A percentile compares a stretch with the other conserved stretches of the same genome.
phyloP scores from a whole-genome alignment of 768 basidiomycete species.

The Naganishia onofrii region DNA sequence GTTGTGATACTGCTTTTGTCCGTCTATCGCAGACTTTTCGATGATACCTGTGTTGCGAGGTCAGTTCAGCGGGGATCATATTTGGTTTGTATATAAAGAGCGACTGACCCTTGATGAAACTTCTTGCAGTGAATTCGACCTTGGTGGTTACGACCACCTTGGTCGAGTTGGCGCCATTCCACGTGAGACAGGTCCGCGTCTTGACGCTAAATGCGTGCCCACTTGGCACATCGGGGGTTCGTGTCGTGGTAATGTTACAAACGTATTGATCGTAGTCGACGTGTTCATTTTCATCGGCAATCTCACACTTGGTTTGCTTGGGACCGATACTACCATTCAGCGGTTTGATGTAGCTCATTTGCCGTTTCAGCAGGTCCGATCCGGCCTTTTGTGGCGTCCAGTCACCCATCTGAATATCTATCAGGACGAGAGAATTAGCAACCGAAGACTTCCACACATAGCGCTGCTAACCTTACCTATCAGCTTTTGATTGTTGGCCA shows the following conservation, averaged over 20 bases:
- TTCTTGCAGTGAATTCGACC: constrained; percentile 94
- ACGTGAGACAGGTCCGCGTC: constrained; percentile 90
- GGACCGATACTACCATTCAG: constrained; percentile 83
- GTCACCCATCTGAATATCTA: constrained; percentile 93
- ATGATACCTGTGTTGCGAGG: constrained; percentile 70
- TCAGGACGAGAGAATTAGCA: neutral
- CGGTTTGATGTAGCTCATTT: constrained; percentile 96
- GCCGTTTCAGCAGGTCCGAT: constrained; percentile 71
- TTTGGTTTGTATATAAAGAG: neutral
- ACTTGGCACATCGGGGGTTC: constrained; percentile 90
- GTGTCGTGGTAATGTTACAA: constrained; percentile 79
- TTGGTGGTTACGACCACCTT: constrained; percentile 81
- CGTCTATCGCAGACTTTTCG: constrained; percentile 83
- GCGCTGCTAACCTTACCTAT: constrained; percentile 61
- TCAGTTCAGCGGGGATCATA: neutral
- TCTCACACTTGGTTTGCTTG: constrained; percentile 91
- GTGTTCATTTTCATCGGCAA: constrained; percentile 76
- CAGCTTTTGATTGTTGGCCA: constrained; percentile 82
- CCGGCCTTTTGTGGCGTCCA: constrained; percentile 71
- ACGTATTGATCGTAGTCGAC: constrained; percentile 81
- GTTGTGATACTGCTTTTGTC: constrained; percentile 79
- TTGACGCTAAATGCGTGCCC: constrained; percentile 90
- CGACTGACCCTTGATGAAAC: constrained; percentile 83
- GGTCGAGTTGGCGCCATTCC: constrained; percentile 76
- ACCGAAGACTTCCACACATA: neutral